Base-by-base conservation (phyloP, 306 rosid genomes). In the Alnus rubra region DNA sequence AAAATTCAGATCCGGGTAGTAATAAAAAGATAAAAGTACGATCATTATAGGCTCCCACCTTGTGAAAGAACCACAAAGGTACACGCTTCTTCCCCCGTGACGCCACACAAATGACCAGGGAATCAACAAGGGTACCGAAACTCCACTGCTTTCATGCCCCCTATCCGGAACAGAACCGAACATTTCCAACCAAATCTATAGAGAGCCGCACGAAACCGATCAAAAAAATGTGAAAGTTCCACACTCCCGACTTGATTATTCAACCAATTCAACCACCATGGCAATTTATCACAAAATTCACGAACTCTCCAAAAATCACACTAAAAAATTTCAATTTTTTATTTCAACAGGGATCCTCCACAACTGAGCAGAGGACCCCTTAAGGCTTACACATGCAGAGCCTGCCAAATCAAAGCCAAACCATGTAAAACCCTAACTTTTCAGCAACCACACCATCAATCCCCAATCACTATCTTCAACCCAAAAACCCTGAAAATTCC, bases 321-420 rank as follows among this genome's bases (percentile, higher is more conserved):
- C 82, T 69, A 47, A 63, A 51, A 68, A 49, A 33, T 33, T 12
- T 14, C 69, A 6, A 2, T 69, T 77, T 50, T 15, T 7, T 65
- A 75, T 81, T 58, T 75, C 81, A 83, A 76, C 85, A 82, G 88
- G 96, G 87, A 87, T 83, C 94, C 87, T 82, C 89, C 85, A 88
- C 88, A 72, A 70, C 88, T 30, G 87, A 85, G 90, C 88, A 89
- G 96, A 90, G 94, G 94, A 89, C 86, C 91, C 96, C 88, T 85
- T 60, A 88, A 81, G 44, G 80, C 81, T 79, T 63, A 81, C 67
- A 86, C 90, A 93, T 91, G 88, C 92, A 85, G 86, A 74, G 81
- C 59, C 71, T 68, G 63, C 79, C 50, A 60, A 81, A 73, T 77
- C 73, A 73, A 77, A 73, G 47, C 64, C 74, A 67, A 76, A 67